Evolutionary conservation across 371 early-diverging fungal genomes (phyloP).

Genomic region (Capillidium rhysosporum): DNA sequence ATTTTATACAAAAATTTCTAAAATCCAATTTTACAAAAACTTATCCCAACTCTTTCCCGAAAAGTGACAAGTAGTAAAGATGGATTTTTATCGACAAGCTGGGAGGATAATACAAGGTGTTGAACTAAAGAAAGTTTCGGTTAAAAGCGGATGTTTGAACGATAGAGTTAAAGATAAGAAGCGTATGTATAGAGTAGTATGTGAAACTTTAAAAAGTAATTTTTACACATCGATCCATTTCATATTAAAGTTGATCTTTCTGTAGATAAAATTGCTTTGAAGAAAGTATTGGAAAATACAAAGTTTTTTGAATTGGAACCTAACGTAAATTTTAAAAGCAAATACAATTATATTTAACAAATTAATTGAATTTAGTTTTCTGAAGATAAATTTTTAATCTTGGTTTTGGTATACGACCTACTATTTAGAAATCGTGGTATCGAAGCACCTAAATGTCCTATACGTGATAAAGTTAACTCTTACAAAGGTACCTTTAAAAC

Average conservation of each 20-base stretch:
- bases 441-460: slow-evolving; percentile 32
- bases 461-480: slow-evolving; percentile 37
- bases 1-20: too few species aligned
- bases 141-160: not conserved
- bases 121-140: not conserved
- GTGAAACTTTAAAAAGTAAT: slow-evolving; percentile 6
- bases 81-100: slow-evolving; percentile 6
- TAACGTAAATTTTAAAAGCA: not conserved
- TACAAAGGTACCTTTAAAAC: slow-evolving; percentile 13
- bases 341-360: not conserved
- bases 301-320: not conserved
- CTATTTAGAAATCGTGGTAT: slow-evolving; percentile 56
- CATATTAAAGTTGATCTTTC: not conserved
- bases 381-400: slow-evolving; percentile 15
- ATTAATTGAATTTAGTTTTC: too few species aligned
- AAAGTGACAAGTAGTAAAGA: not conserved
- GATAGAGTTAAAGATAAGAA: slow-evolving; percentile 1
- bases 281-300: not conserved
- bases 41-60: too few species aligned
- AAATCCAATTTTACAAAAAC: too few species aligned
- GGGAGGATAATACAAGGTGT: not conserved
- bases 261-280: slow-evolving; percentile 25
- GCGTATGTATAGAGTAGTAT: slow-evolving; percentile 1
- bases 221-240: not conserved
- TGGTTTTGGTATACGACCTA: slow-evolving; percentile 63